Conservation (phyloP, 805 yeast species). For the Hemisphaericaspora nanyangensis region DNA sequence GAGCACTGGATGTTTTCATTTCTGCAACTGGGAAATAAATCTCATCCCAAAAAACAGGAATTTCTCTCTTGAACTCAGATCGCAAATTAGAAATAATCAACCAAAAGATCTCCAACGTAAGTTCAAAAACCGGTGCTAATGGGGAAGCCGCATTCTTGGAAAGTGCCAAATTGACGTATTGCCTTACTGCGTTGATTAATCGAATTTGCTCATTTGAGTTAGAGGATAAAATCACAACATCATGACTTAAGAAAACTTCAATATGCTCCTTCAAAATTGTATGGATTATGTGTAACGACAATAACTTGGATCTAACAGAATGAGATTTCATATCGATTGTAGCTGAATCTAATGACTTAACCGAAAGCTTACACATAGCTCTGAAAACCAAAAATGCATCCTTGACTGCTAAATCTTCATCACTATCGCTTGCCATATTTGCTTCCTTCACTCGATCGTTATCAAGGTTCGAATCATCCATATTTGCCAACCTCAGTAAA, state of each 20-base stretch:
- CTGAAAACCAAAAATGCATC: constrained; percentile 93
- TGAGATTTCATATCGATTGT: constrained; percentile 84
- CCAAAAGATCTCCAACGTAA: constrained; percentile 92
- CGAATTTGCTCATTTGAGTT: constrained; percentile 51
- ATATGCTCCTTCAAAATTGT: constrained; percentile 82
- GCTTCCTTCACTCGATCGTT: constrained; percentile 50
- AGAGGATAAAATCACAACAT: constrained; percentile 49
- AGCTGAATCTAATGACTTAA: constrained; percentile 75
- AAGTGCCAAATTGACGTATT: constrained; percentile 75
- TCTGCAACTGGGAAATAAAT: constrained; percentile 93
- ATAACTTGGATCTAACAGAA: constrained; percentile 83
- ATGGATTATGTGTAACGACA: constrained; percentile 84
- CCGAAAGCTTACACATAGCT: constrained; percentile 90
- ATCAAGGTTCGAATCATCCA: constrained; percentile 47
- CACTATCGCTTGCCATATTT: constrained; percentile 43
- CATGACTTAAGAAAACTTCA: constrained; percentile 66
- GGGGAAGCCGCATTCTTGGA: constrained; percentile 93
- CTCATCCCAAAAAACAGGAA: constrained; percentile 89
- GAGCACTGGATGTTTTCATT: constrained; percentile 84
- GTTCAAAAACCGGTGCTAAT: constrained; percentile 85
- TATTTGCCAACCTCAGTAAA: constrained; percentile 54
- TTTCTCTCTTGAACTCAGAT: constrained; percentile 84
- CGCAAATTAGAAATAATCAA: constrained; percentile 77
- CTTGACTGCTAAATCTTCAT: constrained; percentile 68
- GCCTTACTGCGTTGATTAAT: constrained; percentile 76